Evolutionary conservation across 176 grass and related monocot genomes (phyloP), one percentile per base, ranked within the genome.

Genomic region (Oryza officinalis): DNA sequence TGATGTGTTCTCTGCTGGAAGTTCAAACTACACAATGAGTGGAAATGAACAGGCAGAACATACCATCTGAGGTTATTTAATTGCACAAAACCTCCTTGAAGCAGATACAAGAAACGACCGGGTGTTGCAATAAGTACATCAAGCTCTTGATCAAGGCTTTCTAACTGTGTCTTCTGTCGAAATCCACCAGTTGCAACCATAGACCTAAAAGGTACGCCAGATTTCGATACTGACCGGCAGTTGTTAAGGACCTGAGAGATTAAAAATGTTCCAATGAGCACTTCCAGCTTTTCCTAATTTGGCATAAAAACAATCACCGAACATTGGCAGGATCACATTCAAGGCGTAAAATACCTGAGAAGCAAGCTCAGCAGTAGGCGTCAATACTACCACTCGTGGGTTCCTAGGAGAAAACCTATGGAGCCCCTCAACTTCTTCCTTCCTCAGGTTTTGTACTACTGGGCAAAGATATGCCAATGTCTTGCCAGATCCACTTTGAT

Each of bases 401-500:
- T 92, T 91, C 76, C 82, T 84, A 43, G 93, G 85, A 14, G 86
- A 89, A 26, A 91, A 86, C 74, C 89, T 95, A 52, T 78, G 82
- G 61, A 90, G 64, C 28, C 86, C 84, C 74, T 85, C 80, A 72
- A 87, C 65, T 85, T 98, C 96, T 78, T 94, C 96, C 9, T 90
- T 92, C 68, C 87, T 93, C 64, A 95, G 67, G 33, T 88, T 89
- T 69, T 98, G 93, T 82, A 95, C 60, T 86, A 93, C 79, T 46
- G 96, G 96, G 40, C 84, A 92, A 65, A 95, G 91, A 84, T 93
- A 98, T 54, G 93, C 93, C 64, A 98, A 37, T 27, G 96, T 98
- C 87, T 98, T 98, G 27, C 96, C 89, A 81, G 96, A 98, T 1
- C 96, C 96, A 79, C 96, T 98, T 85, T 98, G 96, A 85, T 98